Base-by-base conservation (phyloP, 495 filamentous ascomycete species). In the Hamigera avellanea region DNA sequence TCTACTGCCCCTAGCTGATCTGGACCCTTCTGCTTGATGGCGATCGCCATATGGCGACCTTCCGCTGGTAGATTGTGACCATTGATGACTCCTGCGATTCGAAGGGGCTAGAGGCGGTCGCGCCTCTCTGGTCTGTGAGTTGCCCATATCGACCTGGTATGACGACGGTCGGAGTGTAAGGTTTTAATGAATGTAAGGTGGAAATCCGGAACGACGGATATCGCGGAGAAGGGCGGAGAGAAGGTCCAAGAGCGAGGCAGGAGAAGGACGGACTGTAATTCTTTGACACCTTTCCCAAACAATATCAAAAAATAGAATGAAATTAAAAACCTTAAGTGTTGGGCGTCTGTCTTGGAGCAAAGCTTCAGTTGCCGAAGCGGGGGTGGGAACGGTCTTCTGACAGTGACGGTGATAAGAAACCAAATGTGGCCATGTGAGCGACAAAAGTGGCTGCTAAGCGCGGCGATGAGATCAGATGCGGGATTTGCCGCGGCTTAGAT, bases 111-210 rank as follows among this genome's bases (percentile, higher is more conserved):
- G 40, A 41, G 61, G 45, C 29, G 62, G 48, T 34, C 73, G 66
- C 30, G 66, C 57, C 51, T 78, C 75, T 55, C 75, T 78, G 14
- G 72, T 75, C 42, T 75, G 67, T 18, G 69, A 68, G 41, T 78
- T 78, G 17, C 75, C 75, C 75, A 78, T 78, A 13, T 42, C 52
- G 19, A 32, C 12, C 28, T n/a, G 21, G 9, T 4, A 23, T 23
- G 26, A 14, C 33, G 13, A 15, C 31, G 33, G 36, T 17, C 8
- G 30, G 31, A 38, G 29, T 16, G 19, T 17, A 15, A n/a, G 30
- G 42, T 37, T 23, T 36, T 30, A 41, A 42, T 25, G 33, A 28
- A 12, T 26, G 19, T 28, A 33, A 40, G 43, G 50, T 31, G 38
- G 37, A 45, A 35, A 31, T 44, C 49, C 41, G 37, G 40, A 35